A percentile compares a stretch with the other conserved stretches of the same genome.
phyloP scores from a whole-genome alignment of 176 grass and related monocot species.

The Cenchrus fungigraminus region DNA sequence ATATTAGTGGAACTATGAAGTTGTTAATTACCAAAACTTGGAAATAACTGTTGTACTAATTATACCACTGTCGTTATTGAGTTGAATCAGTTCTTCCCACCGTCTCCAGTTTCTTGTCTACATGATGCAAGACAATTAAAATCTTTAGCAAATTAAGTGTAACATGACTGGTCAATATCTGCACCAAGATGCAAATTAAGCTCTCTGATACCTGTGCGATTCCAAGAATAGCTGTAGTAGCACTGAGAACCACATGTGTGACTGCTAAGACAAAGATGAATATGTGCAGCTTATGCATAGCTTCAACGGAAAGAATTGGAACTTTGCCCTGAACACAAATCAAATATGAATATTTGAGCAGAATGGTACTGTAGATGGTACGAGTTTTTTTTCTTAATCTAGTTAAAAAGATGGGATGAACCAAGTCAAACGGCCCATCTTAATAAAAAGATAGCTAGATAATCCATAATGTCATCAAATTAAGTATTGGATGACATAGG shows the following conservation, averaged over 20 bases:
- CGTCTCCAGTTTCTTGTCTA: constrained; percentile 65
- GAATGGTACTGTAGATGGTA: background rate
- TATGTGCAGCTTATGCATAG: constrained; percentile 79
- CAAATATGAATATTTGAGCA: background rate
- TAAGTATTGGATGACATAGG: background rate
- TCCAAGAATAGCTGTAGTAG: constrained; percentile 67
- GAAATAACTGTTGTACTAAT: background rate
- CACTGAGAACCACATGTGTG: constrained; percentile 73
- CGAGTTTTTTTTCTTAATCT: background rate
- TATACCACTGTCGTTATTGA: constrained; percentile 43
- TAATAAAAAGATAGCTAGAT: background rate
- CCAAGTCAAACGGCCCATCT: background rate
- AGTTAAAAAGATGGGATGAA: background rate
- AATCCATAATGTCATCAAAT: background rate
- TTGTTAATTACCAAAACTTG: background rate
- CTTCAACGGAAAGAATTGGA: constrained; percentile 72
- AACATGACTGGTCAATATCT: background rate
- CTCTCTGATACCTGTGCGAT: constrained; percentile 50
- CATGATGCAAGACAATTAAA: background rate
- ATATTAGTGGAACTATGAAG: background rate
- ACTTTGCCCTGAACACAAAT: constrained; percentile 57
- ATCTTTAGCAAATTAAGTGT: background rate
- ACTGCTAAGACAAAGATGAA: constrained; percentile 88
- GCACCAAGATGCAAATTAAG: background rate
- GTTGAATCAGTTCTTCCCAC: constrained; percentile 63